A percentile compares a stretch with the other conserved stretches of the same genome.
phyloP scores from a whole-genome alignment of 805 yeast genomes.

The Ogataea trehalophila region DNA sequence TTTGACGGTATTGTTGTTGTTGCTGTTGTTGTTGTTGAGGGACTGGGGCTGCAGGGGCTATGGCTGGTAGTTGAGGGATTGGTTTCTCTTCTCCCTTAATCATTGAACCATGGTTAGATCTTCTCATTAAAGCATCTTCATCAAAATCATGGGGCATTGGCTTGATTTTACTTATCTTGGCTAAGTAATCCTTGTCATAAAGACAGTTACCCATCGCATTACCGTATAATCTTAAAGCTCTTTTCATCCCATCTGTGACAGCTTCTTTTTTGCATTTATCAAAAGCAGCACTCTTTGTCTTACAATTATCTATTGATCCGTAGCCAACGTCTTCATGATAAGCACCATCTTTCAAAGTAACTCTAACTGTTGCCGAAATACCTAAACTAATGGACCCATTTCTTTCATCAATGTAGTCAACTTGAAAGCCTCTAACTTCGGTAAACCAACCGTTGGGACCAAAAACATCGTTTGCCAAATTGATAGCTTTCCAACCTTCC shows the following conservation, averaged over 20 bases:
- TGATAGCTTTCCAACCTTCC: slow-evolving; percentile 82
- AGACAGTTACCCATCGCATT: slow-evolving; percentile 76
- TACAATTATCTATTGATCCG: slow-evolving; percentile 69
- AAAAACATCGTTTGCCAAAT: slow-evolving; percentile 74
- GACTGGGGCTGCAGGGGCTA: background rate
- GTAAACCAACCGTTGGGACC: slow-evolving; percentile 84
- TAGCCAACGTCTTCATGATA: slow-evolving; percentile 74
- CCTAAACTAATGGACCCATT: slow-evolving; percentile 60
- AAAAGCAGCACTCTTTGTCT: slow-evolving; percentile 65
- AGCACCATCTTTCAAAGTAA: slow-evolving; percentile 76
- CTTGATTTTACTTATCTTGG: slow-evolving; percentile 41
- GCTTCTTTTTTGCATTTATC: slow-evolving; percentile 84
- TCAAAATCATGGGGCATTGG: slow-evolving; percentile 28
- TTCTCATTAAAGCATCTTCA: slow-evolving; percentile 29
- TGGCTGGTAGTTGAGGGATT: background rate
- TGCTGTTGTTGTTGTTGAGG: background rate
- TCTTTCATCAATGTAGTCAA: slow-evolving; percentile 66
- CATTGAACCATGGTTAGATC: slow-evolving; percentile 9
- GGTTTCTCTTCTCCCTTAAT: slow-evolving; percentile 2
- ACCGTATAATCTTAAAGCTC: slow-evolving; percentile 77
- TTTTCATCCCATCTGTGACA: slow-evolving; percentile 75
- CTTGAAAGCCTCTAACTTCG: slow-evolving; percentile 58
- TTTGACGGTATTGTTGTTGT: background rate
- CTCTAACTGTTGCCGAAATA: slow-evolving; percentile 63
- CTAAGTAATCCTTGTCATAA: slow-evolving; percentile 67